These are phyloP conservation scores for Torulaspora globosa DNA, from an alignment of 1,139 yeast species.

Conservation along the genomic window DNA sequence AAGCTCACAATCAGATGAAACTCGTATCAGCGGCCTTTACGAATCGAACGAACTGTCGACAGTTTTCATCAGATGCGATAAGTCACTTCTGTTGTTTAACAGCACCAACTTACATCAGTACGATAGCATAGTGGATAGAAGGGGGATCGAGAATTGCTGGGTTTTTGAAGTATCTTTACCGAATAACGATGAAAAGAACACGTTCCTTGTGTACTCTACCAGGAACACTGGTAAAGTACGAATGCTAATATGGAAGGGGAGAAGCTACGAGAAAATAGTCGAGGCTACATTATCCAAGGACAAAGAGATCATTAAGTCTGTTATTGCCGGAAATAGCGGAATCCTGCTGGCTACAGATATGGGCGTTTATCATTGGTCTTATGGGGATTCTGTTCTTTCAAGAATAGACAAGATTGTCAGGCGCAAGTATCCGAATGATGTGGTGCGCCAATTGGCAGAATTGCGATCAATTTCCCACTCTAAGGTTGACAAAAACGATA, in stretches of 20 bases:
- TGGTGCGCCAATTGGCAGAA: conserved; percentile 21
- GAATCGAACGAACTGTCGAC: conserved; percentile 30
- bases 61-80: conserved; percentile 30
- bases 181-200: conserved; percentile 14
- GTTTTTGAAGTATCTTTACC: conserved; percentile 15
- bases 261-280: conserved; percentile 25
- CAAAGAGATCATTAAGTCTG: conserved; percentile 25
- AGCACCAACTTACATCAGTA: conserved; percentile 32
- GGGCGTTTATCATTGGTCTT: conserved; percentile 29
- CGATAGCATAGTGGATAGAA: conserved; percentile 33
- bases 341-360: conserved; percentile 24
- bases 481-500: conserved; percentile 2
- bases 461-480: conserved; percentile 9
- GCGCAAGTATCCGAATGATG: conserved; percentile 25
- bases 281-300: conserved; percentile 25
- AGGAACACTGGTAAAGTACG: conserved; percentile 22
- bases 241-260: conserved; percentile 31
- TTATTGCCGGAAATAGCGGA: conserved; percentile 17
- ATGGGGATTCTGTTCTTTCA: conserved; percentile 14
- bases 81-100: conserved; percentile 27
- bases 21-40: conserved; percentile 20
- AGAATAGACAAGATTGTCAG: conserved; percentile 24
- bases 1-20: conserved; percentile 17
- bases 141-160: conserved; percentile 33
- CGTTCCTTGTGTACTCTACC: conserved; percentile 27